A percentile compares a stretch with the other conserved stretches of the same genome.
Evolutionary conservation across 2,329 filamentous ascomycete species (phyloP).

Genomic region (Thielaviopsis euricoi): DNA sequence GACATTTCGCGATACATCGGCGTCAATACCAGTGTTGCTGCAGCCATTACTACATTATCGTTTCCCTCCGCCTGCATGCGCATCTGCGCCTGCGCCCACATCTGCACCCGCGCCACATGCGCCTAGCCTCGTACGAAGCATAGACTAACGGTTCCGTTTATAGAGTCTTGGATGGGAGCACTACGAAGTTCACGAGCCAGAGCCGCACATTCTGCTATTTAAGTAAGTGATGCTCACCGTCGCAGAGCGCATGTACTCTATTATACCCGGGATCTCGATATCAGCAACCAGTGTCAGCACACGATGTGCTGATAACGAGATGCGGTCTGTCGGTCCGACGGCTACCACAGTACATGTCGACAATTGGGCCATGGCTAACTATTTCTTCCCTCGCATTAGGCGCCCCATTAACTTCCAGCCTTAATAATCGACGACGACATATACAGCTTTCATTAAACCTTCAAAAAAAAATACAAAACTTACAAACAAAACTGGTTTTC

Average conservation of each 20-base stretch:
- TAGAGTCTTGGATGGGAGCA: constrained; percentile 98
- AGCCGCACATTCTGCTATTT: constrained; percentile 95
- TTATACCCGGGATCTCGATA: background rate
- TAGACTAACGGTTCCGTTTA: background rate
- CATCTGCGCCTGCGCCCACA: too few relatives aligned
- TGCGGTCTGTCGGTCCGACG: too few relatives aligned
- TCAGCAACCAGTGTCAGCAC: too few relatives aligned
- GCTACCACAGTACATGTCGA: too few relatives aligned
- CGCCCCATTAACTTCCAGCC: constrained; percentile 58
- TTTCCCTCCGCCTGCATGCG: background rate
- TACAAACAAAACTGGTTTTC: background rate
- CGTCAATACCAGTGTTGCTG: background rate
- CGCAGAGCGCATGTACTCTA: background rate
- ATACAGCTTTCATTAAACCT: background rate
- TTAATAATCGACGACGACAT: background rate
- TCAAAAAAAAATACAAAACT: background rate
- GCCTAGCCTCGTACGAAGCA: background rate
- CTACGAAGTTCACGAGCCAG: constrained; percentile 96
- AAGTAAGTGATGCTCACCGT: constrained; percentile 47
- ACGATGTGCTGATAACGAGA: background rate
- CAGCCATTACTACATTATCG: background rate
- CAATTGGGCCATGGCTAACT: constrained; percentile 12
- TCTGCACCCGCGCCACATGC: background rate
- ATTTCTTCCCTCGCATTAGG: constrained; percentile 26
- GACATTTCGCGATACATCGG: constrained; percentile 14